Evolutionary conservation across 2,329 filamentous ascomycete species (phyloP), one percentile per base, ranked within the genome.

Genomic region (Epichloe festucae): DNA sequence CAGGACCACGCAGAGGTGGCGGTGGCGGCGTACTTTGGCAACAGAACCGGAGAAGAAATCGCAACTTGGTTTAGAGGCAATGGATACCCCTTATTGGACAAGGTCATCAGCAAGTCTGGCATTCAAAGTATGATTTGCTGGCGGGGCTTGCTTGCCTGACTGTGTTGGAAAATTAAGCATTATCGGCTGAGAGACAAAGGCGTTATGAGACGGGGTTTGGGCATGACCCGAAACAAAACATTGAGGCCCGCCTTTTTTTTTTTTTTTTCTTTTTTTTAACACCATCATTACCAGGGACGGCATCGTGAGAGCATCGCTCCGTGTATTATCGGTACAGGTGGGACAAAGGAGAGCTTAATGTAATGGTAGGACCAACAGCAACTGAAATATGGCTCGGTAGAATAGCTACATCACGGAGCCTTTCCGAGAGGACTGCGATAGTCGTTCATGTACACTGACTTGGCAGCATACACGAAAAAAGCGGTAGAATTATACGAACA

Each of bases 21-120:
- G 65, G 64, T 2, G 63, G 68, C 23, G 63, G 72, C 42, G 73
- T 74, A 5, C 62, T 78, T 39, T 78, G 75, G 75, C 75, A 78
- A 62, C 75, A 78, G 63, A 76, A 76, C 49, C 66, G 74, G 52
- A 67, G 69, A 51, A 71, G 71, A 54, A 68, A 66, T 55, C 66
- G 74, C 49, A 77, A 72, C 60, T 53, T 73, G 55, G 71, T 70
- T 65, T 74, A 72, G 72, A 66, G 72, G 64, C 73, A 59, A 67
- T 40, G 4, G 8, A 36, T 10, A 19, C 10, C 27, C 47, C 8
- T 3, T 49, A 11, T 41, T 7, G 17, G 31, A 31, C 15, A 10
- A 5, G 15, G 35, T 27, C 34, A 27, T 11, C 19, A 46, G 44
- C 17, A 36, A 15, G 2, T 19, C 31, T 5, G 19, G 14, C 10